Evolutionary conservation across 805 yeast genomes (phyloP).

Genomic region (Starmerella geochares): DNA sequence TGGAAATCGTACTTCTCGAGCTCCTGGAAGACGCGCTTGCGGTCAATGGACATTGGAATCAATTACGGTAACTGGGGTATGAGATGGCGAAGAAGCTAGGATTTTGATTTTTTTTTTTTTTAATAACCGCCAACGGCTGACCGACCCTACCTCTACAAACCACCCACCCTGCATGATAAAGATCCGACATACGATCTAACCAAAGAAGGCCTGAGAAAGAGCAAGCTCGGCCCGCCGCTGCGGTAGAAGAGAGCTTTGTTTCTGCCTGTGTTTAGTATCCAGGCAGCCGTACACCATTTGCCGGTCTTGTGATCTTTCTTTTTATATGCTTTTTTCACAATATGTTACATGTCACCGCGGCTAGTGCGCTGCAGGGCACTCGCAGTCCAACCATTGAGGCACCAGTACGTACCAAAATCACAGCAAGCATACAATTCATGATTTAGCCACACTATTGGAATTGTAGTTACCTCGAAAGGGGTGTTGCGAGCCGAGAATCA

Average conservation of each 20-base stretch:
- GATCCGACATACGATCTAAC: neutral
- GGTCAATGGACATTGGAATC: slow-evolving; percentile 11
- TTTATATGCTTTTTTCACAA: too few relatives aligned
- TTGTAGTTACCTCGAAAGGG: too few relatives aligned
- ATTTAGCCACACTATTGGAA: too few relatives aligned
- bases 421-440: too few relatives aligned
- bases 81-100: slow-evolving; percentile 2
- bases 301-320: too few relatives aligned
- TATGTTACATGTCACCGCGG: too few relatives aligned
- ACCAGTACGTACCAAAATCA: too few relatives aligned
- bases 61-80: neutral
- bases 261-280: too few relatives aligned
- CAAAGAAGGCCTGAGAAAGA: neutral
- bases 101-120: slow-evolving; percentile 7
- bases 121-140: neutral
- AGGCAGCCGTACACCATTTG: too few relatives aligned
- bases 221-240: too few relatives aligned
- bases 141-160: slow-evolving; percentile 4
- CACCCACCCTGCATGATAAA: slow-evolving; percentile 1
- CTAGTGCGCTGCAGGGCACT: too few relatives aligned
- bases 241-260: neutral
- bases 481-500: neutral
- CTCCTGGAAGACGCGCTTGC: slow-evolving; percentile 47
- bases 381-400: too few relatives aligned
- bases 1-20: slow-evolving; percentile 54